Conservation (phyloP, 2,329 filamentous ascomycete species). For the Gaeumannomyces tritici region DNA sequence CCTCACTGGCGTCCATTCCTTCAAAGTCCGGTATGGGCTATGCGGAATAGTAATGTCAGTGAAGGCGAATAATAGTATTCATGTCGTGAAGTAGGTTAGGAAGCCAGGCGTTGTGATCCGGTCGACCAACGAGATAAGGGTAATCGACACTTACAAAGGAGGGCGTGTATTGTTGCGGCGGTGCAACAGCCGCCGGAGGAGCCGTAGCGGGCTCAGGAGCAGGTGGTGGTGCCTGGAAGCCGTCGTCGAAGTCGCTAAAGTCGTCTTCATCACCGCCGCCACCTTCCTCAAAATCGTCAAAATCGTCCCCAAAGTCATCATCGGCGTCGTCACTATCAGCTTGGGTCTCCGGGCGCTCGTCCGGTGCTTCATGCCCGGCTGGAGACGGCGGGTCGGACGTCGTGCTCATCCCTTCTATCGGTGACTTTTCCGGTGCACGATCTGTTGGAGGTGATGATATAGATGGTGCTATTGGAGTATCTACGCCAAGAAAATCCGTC, state of each 20-base stretch:
- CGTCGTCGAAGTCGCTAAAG: conserved; percentile 65
- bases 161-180: conserved; percentile 13
- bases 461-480: conserved; percentile 24
- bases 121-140: background rate
- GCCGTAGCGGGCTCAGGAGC: conserved; percentile 18
- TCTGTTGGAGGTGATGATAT: background rate
- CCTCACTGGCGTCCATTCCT: conserved; percentile 48
- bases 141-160: conserved; percentile 16
- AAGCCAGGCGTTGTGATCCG: background rate
- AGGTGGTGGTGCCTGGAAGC: conserved; percentile 48
- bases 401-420: background rate
- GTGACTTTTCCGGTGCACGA: background rate
- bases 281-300: conserved; percentile 54
- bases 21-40: conserved; percentile 64
- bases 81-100: background rate
- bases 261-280: conserved; percentile 39
- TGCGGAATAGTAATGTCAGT: conserved; percentile 13
- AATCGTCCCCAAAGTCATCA: conserved; percentile 48
- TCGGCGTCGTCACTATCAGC: conserved; percentile 23
- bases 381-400: background rate
- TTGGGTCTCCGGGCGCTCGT: conserved; percentile 6
- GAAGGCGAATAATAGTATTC: conserved; percentile 3
- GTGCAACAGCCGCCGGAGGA: conserved; percentile 31
- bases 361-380: background rate
- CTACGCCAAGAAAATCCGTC: conserved; percentile 23